Conservation (phyloP, 148 eudicot genomes). For the Silene conica region DNA sequence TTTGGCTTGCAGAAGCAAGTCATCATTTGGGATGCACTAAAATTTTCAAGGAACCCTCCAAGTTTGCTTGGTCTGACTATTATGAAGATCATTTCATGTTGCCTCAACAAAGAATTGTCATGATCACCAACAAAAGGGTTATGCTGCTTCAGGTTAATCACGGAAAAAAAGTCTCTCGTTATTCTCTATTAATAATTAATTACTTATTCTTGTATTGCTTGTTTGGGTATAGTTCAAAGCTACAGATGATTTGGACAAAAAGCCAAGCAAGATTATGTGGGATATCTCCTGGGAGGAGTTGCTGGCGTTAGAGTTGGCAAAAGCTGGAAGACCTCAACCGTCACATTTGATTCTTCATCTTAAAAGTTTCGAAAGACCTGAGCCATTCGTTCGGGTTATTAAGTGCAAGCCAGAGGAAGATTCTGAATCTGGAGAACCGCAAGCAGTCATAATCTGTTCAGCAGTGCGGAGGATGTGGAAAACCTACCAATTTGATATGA, state of each 20-base stretch:
- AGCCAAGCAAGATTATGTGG: constrained; percentile 95
- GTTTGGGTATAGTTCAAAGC: constrained; percentile 46
- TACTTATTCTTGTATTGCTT: constrained; percentile 11
- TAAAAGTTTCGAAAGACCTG: constrained; percentile 62
- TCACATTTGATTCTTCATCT: constrained; percentile 88
- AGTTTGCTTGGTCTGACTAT: constrained; percentile 88
- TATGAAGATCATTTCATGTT: constrained; percentile 88
- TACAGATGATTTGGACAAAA: constrained; percentile 69
- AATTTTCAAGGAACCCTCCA: constrained; percentile 95
- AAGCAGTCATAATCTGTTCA: constrained; percentile 78
- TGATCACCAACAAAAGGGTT: constrained; percentile 77
- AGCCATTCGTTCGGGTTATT: constrained; percentile 70
- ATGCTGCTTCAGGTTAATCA: constrained; percentile 78
- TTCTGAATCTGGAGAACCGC: constrained; percentile 47
- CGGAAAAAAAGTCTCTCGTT: constrained; percentile 12
- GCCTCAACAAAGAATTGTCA: constrained; percentile 64
- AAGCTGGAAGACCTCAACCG: constrained; percentile 62
- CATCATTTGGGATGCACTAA: constrained; percentile 85
- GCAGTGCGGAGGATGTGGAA: constrained; percentile 81
- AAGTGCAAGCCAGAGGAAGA: constrained; percentile 75
- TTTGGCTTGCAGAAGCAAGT: constrained; percentile 93
- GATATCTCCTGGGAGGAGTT: constrained; percentile 95
- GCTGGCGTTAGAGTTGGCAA: constrained; percentile 79
- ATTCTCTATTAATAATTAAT: neutral
- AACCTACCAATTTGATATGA: constrained; percentile 51